phyloP scores from a whole-genome alignment of 2,329 filamentous ascomycete species.

The Hypoxylon sp. region DNA sequence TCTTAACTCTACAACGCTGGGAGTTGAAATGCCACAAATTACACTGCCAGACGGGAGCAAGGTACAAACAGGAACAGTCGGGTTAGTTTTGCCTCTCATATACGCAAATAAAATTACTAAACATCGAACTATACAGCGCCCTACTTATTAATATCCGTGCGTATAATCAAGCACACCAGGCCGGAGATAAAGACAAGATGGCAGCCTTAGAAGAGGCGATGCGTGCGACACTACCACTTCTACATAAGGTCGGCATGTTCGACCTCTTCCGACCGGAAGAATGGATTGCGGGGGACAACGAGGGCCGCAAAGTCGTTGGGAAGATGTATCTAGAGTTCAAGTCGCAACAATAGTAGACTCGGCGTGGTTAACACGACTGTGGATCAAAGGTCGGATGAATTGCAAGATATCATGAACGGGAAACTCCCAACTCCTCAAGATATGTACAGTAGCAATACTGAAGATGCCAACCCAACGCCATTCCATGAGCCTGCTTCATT shows the following conservation, averaged over 20 bases:
- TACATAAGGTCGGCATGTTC: conserved; percentile 50
- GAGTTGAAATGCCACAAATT: conserved; percentile 51
- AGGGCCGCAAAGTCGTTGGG: conserved; percentile 48
- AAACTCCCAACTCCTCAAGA: conserved; percentile 46
- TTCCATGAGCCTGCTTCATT: conserved; percentile 24
- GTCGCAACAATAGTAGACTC: conserved; percentile 15
- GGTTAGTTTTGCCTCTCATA: conserved; percentile 36
- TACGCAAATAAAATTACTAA: conserved; percentile 1
- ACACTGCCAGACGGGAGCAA: conserved; percentile 50
- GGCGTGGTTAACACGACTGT: background rate
- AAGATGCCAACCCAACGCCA: conserved; percentile 32
- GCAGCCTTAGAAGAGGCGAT: conserved; percentile 44
- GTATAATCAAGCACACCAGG: conserved; percentile 48
- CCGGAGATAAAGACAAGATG: conserved; percentile 41
- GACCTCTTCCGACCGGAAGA: conserved; percentile 51
- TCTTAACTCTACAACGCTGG: conserved; percentile 49
- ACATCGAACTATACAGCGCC: conserved; percentile 36
- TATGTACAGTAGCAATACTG: conserved; percentile 25
- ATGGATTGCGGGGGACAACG: conserved; percentile 48
- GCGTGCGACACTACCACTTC: conserved; percentile 45
- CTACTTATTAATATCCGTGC: conserved; percentile 50
- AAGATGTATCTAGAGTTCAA: conserved; percentile 48
- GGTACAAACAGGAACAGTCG: conserved; percentile 53
- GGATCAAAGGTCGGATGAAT: conserved; percentile 2
- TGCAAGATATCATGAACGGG: conserved; percentile 28